Percentiles rank a stretch among this genome's conserved stretches.
phyloP scores from a whole-genome alignment of 2,329 filamentous ascomycete species.

The Penicillium concentricum region DNA sequence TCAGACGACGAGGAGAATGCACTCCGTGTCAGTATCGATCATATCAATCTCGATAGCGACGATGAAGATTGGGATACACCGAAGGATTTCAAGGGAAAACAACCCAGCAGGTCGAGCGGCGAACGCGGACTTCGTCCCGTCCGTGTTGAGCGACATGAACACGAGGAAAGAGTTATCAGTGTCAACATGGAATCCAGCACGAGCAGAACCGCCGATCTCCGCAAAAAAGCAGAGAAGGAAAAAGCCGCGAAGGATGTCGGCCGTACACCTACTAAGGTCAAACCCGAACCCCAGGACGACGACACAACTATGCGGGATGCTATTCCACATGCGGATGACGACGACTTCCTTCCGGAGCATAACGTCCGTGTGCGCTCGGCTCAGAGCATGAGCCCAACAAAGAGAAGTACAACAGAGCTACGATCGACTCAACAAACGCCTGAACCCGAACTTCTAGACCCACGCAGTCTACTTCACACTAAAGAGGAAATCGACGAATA shows the following conservation, averaged over 20 bases:
- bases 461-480: constrained; percentile 38
- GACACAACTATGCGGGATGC: constrained; percentile 37
- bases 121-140: constrained; percentile 50
- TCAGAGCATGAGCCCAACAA: constrained; percentile 8
- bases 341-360: constrained; percentile 35
- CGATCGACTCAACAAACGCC: constrained; percentile 20
- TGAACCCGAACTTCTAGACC: constrained; percentile 19
- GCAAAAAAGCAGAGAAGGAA: constrained; percentile 34
- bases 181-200: constrained; percentile 56
- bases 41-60: constrained; percentile 57
- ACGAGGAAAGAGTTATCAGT: constrained; percentile 54
- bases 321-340: constrained; percentile 32
- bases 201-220: constrained; percentile 44
- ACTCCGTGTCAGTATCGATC: constrained; percentile 55
- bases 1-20: constrained; percentile 49
- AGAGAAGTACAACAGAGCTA: constrained; percentile 21
- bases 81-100: constrained; percentile 35
- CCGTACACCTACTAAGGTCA: constrained; percentile 39
- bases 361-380: constrained; percentile 34
- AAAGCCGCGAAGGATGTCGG: constrained; percentile 33
- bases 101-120: constrained; percentile 24
- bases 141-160: constrained; percentile 56
- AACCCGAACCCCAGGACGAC: constrained; percentile 55
- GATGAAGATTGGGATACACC: constrained; percentile 41
- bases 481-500: constrained; percentile 45